Conservation (phyloP, 192 early-diverging fungal genomes). For the Martensiomyces pterosporus region DNA sequence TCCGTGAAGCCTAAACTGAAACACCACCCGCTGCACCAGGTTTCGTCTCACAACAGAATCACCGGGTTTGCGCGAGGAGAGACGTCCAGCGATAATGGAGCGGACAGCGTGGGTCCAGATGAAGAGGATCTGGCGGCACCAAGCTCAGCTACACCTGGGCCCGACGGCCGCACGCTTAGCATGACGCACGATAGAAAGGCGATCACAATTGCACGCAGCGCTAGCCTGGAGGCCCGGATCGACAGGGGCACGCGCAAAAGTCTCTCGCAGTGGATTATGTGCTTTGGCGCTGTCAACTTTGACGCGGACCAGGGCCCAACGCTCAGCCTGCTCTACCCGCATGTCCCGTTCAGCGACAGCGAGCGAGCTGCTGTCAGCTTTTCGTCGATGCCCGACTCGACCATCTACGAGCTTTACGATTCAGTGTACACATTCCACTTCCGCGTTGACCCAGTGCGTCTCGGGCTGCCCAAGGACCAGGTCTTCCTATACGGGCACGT, state of each 20-base stretch:
- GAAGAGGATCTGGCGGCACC: not conserved
- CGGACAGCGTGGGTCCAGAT: not conserved
- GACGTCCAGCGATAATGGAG: not conserved
- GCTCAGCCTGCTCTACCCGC: conserved; percentile 68
- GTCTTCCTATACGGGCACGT: conserved; percentile 76
- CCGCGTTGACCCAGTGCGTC: conserved; percentile 54
- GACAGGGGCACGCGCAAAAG: conserved; percentile 21
- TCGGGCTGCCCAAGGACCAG: conserved; percentile 38
- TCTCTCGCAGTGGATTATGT: conserved; percentile 57
- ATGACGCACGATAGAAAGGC: conserved; percentile 27
- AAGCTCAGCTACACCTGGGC: conserved; percentile 14
- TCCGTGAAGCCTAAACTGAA: not conserved
- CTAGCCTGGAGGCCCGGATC: conserved; percentile 46
- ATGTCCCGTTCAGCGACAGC: conserved; percentile 58
- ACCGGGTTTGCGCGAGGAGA: conserved; percentile 3
- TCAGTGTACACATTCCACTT: conserved; percentile 70
- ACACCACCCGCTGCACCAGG: conserved; percentile 16
- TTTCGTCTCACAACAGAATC: conserved; percentile 17
- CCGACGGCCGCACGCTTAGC: conserved; percentile 40
- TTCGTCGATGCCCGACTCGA: conserved; percentile 74
- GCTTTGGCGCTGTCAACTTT: conserved; percentile 76
- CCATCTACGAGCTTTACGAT: conserved; percentile 70
- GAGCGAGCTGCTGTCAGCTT: conserved; percentile 77
- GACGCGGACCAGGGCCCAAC: conserved; percentile 79
- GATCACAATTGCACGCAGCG: conserved; percentile 29